Evolutionary conservation across 1,284 basidiomycete species (phyloP).

Genomic region (Calocybe gambosa): DNA sequence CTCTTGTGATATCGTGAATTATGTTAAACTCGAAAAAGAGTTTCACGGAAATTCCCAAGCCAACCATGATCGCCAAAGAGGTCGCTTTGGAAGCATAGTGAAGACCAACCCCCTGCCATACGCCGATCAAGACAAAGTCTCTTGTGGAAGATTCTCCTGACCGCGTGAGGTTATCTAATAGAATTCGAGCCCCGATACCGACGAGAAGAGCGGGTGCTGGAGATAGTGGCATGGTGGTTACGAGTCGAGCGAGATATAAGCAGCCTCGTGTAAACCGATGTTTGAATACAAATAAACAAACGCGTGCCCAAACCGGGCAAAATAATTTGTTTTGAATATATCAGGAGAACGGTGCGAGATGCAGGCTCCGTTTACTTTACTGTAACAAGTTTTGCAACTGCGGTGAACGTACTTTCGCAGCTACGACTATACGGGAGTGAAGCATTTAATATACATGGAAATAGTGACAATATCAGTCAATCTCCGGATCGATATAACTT

Average conservation of each 20-base stretch:
- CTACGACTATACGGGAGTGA: too few relatives aligned
- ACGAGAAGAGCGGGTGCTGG: conserved; percentile 43
- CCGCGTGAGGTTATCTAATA: conserved; percentile 49
- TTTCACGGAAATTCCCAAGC: conserved; percentile 51
- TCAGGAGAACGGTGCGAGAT: too few relatives aligned
- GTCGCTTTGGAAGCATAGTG: conserved; percentile 57
- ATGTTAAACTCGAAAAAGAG: conserved; percentile 54
- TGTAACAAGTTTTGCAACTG: too few relatives aligned
- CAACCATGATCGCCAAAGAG: conserved; percentile 48
- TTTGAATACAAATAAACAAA: conserved; percentile 3
- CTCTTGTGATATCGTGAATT: conserved; percentile 44
- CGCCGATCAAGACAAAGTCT: conserved; percentile 60
- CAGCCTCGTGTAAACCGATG: neutral
- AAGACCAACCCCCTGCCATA: conserved; percentile 69
- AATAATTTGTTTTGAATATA: too few relatives aligned
- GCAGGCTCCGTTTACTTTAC: too few relatives aligned
- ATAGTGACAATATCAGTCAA: neutral
- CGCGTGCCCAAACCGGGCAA: conserved; percentile 8
- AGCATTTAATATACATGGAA: neutral
- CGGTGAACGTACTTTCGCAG: too few relatives aligned
- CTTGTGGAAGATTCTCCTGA: conserved; percentile 41
- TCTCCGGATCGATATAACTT: conserved; percentile 59
- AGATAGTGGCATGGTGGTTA: conserved; percentile 31
- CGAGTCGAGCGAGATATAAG: conserved; percentile 19
- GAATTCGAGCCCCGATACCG: conserved; percentile 63